These are phyloP conservation scores for Beauveria rudraprayagi DNA, from an alignment of 2,329 filamentous ascomycete genomes.

Conservation along the genomic window DNA sequence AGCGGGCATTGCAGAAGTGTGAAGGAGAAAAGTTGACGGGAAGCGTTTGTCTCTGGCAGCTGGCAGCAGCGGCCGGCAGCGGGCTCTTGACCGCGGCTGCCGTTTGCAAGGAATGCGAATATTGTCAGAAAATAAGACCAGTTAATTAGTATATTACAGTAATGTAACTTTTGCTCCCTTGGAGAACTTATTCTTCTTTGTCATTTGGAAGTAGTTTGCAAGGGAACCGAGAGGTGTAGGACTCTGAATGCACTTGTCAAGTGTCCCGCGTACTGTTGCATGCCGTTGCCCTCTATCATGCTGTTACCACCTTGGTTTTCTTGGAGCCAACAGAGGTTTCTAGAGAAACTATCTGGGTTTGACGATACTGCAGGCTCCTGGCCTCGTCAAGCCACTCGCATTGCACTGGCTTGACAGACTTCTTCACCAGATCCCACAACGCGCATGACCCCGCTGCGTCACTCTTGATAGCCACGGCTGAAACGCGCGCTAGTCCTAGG, in stretches of 20 bases:
- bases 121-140: neutral
- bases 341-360: slow-evolving; percentile 27
- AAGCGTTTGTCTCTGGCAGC: neutral
- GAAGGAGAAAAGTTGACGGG: neutral
- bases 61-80: neutral
- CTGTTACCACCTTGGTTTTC: slow-evolving; percentile 12
- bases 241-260: too few species aligned
- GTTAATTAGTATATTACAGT: neutral
- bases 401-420: slow-evolving; percentile 43
- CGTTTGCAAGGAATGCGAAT: neutral
- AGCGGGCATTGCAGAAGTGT: neutral
- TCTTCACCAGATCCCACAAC: slow-evolving; percentile 47
- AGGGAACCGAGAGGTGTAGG: neutral
- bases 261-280: neutral
- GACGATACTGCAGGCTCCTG: slow-evolving; percentile 19
- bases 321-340: slow-evolving; percentile 30
- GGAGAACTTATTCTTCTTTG: too few species aligned
- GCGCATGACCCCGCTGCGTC: slow-evolving; percentile 49
- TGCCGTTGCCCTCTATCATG: neutral
- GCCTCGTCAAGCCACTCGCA: slow-evolving; percentile 42
- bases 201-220: too few species aligned
- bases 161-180: too few species aligned
- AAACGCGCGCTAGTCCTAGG: slow-evolving; percentile 56
- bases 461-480: slow-evolving; percentile 51
- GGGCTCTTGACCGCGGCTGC: neutral